Evolutionary conservation across 306 rosid genomes (phyloP).

Genomic region (Coriaria nepalensis): DNA sequence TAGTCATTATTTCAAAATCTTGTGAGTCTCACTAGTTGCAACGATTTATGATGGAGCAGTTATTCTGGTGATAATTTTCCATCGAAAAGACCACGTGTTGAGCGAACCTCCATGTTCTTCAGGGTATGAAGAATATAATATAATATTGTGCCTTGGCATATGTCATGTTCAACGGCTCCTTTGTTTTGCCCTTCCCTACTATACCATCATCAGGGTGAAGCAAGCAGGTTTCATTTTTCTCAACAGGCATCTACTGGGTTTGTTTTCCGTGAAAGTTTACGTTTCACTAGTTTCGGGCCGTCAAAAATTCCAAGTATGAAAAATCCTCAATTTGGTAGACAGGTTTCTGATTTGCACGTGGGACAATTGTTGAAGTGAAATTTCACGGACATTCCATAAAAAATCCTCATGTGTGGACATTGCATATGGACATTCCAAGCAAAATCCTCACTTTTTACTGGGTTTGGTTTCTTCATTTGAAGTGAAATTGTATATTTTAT

Average conservation of each 20-base stretch:
- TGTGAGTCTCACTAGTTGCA: slow-evolving; percentile 12
- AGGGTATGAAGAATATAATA: slow-evolving; percentile 28
- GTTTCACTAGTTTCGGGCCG: slow-evolving; percentile 13
- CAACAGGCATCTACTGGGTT: slow-evolving; percentile 30
- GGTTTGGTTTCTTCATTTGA: too few relatives aligned
- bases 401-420: too few relatives aligned
- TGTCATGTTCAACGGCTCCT: slow-evolving; percentile 45
- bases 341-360: slow-evolving; percentile 20
- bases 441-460: too few relatives aligned
- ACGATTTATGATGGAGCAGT: slow-evolving; percentile 26
- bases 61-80: slow-evolving; percentile 28
- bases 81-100: slow-evolving; percentile 29
- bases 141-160: slow-evolving; percentile 23
- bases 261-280: slow-evolving; percentile 18
- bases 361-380: slow-evolving; percentile 8
- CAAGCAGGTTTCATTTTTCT: slow-evolving; percentile 27
- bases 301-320: slow-evolving; percentile 28
- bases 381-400: too few relatives aligned
- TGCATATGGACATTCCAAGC: too few relatives aligned
- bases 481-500: too few relatives aligned
- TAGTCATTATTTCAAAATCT: slow-evolving; percentile 7
- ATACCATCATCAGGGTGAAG: slow-evolving; percentile 39
- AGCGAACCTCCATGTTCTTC: slow-evolving; percentile 32
- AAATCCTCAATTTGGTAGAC: slow-evolving; percentile 21
- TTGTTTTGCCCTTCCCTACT: slow-evolving; percentile 29